Percentiles rank a stretch among this genome's conserved stretches.
phyloP scores from a whole-genome alignment of 2,329 filamentous ascomycete genomes.

The Venturia asperata region DNA sequence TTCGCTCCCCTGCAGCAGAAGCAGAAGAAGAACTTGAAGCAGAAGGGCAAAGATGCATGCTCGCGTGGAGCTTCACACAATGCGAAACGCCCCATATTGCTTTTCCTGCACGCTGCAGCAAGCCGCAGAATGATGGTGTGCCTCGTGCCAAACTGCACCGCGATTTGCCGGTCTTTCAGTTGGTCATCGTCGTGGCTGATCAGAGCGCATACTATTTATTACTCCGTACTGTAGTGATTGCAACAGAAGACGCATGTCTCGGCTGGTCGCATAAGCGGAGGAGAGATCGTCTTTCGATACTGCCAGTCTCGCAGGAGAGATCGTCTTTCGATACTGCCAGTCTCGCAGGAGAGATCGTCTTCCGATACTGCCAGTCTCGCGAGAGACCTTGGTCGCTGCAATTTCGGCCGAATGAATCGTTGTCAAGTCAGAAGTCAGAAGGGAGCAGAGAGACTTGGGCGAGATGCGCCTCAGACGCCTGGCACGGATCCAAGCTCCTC shows the following conservation, averaged over 20 bases:
- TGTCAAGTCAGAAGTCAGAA: not conserved
- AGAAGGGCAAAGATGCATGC: not conserved
- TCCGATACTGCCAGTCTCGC: not conserved
- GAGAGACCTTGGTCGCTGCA: not conserved
- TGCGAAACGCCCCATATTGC: slow-evolving; percentile 9
- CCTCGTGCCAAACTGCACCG: not conserved
- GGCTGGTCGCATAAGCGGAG: not conserved
- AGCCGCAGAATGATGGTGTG: not conserved
- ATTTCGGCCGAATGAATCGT: not conserved
- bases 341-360: not conserved
- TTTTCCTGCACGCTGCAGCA: slow-evolving; percentile 2
- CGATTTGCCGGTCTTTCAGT: not conserved
- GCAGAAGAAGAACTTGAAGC: too few relatives aligned
- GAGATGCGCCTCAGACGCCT: not conserved
- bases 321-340: not conserved
- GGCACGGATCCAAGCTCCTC: not conserved
- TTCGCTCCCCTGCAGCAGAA: not conserved
- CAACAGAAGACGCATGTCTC: too few relatives aligned
- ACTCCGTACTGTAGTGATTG: too few relatives aligned
- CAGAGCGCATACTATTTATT: not conserved
- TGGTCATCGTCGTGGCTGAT: not conserved
- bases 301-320: not conserved
- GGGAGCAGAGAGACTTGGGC: not conserved
- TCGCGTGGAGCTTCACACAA: not conserved
- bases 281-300: not conserved